Conservation (phyloP, 192 early-diverging fungal genomes). For the Coemansia sp. region DNA sequence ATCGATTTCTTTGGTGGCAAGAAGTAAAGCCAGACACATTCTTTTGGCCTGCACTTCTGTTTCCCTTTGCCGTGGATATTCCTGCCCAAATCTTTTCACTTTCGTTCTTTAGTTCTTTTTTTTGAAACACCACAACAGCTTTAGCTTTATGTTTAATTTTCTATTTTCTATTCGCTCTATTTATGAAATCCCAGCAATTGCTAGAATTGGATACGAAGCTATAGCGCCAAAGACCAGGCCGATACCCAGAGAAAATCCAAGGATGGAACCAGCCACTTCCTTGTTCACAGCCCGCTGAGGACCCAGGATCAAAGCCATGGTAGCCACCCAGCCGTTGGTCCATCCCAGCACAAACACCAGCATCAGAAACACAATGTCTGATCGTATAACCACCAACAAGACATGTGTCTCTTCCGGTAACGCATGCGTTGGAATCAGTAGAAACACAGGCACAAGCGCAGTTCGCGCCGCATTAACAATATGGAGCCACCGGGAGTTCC, state of each 20-base stretch:
- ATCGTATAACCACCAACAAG: constrained; percentile 27
- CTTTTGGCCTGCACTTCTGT: too few species aligned
- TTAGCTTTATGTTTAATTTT: neutral
- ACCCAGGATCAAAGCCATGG: constrained; percentile 60
- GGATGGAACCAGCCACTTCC: constrained; percentile 63
- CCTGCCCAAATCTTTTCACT: neutral
- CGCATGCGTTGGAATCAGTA: constrained; percentile 48
- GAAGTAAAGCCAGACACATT: too few species aligned
- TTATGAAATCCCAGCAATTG: constrained; percentile 32
- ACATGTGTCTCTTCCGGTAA: constrained; percentile 2
- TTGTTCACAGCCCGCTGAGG: constrained; percentile 43
- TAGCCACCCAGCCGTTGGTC: constrained; percentile 65
- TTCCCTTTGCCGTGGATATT: too few species aligned
- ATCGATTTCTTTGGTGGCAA: constrained; percentile 49
- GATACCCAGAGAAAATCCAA: constrained; percentile 64
- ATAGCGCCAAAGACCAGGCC: constrained; percentile 65
- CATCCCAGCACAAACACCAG: constrained; percentile 60
- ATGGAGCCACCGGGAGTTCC: constrained; percentile 28
- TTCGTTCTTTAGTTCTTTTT: neutral
- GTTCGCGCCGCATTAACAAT: constrained; percentile 31
- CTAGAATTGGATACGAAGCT: constrained; percentile 44
- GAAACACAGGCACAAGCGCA: constrained; percentile 50
- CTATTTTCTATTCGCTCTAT: neutral
- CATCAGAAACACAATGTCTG: constrained; percentile 41
- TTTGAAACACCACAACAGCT: neutral